These are phyloP conservation scores for Calonectria honghensis DNA, from an alignment of 2,329 filamentous ascomycete genomes.

Conservation along the genomic window DNA sequence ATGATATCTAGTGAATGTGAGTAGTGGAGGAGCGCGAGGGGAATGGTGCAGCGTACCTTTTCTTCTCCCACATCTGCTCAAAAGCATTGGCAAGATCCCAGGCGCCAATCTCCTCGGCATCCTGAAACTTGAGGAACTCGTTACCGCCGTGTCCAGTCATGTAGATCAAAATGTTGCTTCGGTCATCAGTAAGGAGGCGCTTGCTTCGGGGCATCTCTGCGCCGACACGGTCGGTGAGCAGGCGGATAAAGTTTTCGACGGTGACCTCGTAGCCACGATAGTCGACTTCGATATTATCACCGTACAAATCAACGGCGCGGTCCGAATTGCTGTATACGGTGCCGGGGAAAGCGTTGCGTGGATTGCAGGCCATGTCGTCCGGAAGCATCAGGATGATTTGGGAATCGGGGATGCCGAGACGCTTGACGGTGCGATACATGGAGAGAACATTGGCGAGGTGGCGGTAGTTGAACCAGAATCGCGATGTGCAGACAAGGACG, in stretches of 20 bases:
- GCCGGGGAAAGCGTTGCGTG: constrained; percentile 96
- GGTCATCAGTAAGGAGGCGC: constrained; percentile 92
- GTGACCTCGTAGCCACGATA: constrained; percentile 99
- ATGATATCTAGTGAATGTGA: constrained; percentile 79
- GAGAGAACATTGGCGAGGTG: constrained; percentile 98
- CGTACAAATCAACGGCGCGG: constrained; percentile 95
- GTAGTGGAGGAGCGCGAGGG: not conserved
- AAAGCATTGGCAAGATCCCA: constrained; percentile 98
- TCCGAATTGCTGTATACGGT: constrained; percentile 99
- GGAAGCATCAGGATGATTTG: constrained; percentile 99
- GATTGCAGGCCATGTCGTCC: constrained; percentile 99
- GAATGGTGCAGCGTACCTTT: constrained; percentile 73
- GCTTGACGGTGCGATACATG: constrained; percentile 98
- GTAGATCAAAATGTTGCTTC: constrained; percentile 97
- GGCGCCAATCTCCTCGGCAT: constrained; percentile 96
- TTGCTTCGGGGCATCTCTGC: constrained; percentile 97
- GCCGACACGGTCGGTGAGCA: constrained; percentile 94
- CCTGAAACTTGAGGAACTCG: constrained; percentile 98
- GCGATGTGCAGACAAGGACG: constrained; percentile 97
- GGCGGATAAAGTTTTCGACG: constrained; percentile 97
- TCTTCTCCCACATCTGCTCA: constrained; percentile 99
- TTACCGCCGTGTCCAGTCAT: constrained; percentile 99
- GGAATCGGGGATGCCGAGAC: constrained; percentile 96
- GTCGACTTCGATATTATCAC: constrained; percentile 99
- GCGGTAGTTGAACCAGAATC: constrained; percentile 99